These are phyloP conservation scores for Acanthochlamys bracteata DNA, from an alignment of 106 monocot species.

Conservation along the genomic window DNA sequence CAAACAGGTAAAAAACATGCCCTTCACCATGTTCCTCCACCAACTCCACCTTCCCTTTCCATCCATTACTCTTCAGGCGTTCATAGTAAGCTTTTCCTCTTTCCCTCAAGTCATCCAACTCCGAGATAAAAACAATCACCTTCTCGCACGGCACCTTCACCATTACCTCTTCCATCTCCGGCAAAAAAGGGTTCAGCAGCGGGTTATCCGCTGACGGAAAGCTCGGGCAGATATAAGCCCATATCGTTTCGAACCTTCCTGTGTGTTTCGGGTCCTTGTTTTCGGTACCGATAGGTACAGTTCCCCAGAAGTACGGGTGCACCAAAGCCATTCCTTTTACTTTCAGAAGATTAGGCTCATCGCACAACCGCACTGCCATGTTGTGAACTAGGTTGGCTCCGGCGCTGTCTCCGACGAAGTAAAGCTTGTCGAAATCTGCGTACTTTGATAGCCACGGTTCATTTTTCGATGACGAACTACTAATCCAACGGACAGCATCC, in stretches of 20 bases:
- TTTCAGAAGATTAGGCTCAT: conserved; percentile 1
- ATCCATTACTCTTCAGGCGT: neutral
- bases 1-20: conserved; percentile 1
- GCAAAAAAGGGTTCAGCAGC: neutral
- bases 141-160: neutral
- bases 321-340: conserved; percentile 36
- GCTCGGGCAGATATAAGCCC: conserved; percentile 9
- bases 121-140: neutral
- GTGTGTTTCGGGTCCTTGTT: neutral
- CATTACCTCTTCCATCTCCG: neutral
- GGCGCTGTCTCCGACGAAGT: conserved; percentile 78
- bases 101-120: neutral
- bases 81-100: neutral
- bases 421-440: conserved; percentile 15
- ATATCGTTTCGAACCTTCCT: neutral
- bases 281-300: neutral
- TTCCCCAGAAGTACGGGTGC: conserved; percentile 39
- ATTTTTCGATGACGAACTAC: no score
- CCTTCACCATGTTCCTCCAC: neutral
- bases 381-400: conserved; percentile 92
- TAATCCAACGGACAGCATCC: conserved; percentile 67
- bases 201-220: neutral
- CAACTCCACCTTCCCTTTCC: conserved; percentile 1
- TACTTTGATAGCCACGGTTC: conserved; percentile 58
- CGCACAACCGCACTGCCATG: conserved; percentile 37